Conservation (phyloP, 768 basidiomycete genomes). For the Naganishia vaughanmartiniae region DNA sequence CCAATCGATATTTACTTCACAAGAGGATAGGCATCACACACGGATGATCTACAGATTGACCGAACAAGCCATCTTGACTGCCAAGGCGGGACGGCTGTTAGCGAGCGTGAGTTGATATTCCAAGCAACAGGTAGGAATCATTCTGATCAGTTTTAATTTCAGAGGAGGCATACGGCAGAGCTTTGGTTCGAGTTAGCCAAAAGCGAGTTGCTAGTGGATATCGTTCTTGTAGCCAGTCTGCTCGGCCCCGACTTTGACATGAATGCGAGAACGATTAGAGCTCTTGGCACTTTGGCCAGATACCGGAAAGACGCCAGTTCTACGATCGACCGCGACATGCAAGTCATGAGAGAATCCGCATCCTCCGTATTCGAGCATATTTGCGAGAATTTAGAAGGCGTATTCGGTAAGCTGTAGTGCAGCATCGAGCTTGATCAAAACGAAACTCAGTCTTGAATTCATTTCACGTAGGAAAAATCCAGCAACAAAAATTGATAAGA, state of each 20-base stretch:
- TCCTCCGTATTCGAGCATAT: constrained; percentile 1
- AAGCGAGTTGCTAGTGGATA: constrained; percentile 13
- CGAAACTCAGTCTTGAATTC: not conserved
- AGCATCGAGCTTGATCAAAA: not conserved
- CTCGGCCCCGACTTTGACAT: constrained; percentile 21
- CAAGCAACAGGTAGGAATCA: not conserved
- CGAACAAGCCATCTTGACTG: constrained; percentile 14
- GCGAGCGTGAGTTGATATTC: not conserved
- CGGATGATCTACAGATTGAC: constrained; percentile 11
- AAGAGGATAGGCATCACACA: constrained; percentile 14
- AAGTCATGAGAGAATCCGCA: constrained; percentile 15
- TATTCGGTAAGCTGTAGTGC: not conserved
- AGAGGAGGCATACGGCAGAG: constrained; percentile 10
- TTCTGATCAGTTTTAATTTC: no score
- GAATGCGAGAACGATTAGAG: constrained; percentile 2
- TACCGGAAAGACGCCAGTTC: constrained; percentile 12
- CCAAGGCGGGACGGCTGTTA: constrained; percentile 17
- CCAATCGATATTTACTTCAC: constrained; percentile 3
- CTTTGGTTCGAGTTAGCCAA: constrained; percentile 14
- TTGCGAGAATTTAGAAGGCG: constrained; percentile 4
- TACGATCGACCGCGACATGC: constrained; percentile 13
- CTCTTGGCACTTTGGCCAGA: not conserved
- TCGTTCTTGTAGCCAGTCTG: not conserved
- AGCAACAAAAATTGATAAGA: constrained; percentile 20
- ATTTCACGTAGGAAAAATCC: not conserved